Evolutionary conservation across 2,329 filamentous ascomycete genomes (phyloP), one percentile per base, ranked within the genome.

Genomic region (Xylaria arbuscula): DNA sequence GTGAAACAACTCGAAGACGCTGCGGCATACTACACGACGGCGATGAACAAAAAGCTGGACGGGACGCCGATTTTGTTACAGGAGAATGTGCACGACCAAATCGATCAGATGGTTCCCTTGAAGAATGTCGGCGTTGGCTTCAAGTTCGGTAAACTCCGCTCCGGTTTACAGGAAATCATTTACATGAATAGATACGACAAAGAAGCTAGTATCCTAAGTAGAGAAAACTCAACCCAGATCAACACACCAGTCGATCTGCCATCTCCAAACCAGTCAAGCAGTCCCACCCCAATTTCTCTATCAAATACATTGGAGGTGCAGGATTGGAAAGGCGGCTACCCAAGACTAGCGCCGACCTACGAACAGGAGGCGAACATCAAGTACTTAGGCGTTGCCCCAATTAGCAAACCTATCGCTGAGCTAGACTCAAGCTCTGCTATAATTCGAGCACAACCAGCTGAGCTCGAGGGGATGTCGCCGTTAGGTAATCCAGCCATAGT

Each of bases 1-100:
- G 66, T 68, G 47, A 68, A 68, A 11, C 66, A 68, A 24, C 51
- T 68, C 8, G 66, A 68, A 53, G 66, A 68, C 22, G 62, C 66
- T 1, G 66, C 66, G 9, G 62, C 22, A 15, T 68, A 68, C 32
- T 68, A 68, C 47, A 68, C 62, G 17, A 68, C 57, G 17, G 17
- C 51, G 28, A 64, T 51, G 40, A 66, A 51, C 3, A 66, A 62
- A 38, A 65, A 32, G 22, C 6, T 66, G 17, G 40, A 48, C 15
- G 66, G 66, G 9, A 62, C 38, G n/a, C 40, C 42, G n/a, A 62
- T 48, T 8, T 13, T 62, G 2, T 22, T 68, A 8, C 62, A 68
- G 36, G 13, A 65, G 11, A 42, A 68, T 50, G 66, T 68, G 2
- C 66, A 68, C n/a, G 62, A 58, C 6, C 42, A 68, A 19, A 50